Percentiles rank a stretch among this genome's conserved stretches.
These are phyloP conservation scores for Elsinoe necatrix DNA, from an alignment of 2,329 filamentous ascomycete genomes.

Conservation along the genomic window DNA sequence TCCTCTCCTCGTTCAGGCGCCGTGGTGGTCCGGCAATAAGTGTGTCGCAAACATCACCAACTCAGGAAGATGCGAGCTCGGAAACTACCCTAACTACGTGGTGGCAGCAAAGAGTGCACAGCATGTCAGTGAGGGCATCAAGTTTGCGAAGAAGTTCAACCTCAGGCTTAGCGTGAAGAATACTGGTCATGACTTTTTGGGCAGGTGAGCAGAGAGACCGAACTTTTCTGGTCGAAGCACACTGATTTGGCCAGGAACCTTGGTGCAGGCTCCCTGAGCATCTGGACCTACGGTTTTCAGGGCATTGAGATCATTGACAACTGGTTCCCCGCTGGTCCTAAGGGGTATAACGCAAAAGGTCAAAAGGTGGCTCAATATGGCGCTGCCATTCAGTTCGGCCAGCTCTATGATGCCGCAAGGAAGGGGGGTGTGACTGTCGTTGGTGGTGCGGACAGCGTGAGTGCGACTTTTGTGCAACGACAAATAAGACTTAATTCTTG, in stretches of 20 bases:
- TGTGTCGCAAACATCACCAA: conserved; percentile 8
- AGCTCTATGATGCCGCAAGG: conserved; percentile 10
- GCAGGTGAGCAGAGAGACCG: conserved; percentile 12
- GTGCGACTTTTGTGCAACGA: background rate
- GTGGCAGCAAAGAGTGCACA: conserved; percentile 18
- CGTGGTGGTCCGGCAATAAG: conserved; percentile 4
- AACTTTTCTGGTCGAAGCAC: background rate
- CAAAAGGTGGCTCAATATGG: conserved; percentile 7
- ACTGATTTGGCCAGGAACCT: background rate
- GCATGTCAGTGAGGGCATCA: conserved; percentile 19
- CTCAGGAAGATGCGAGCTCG: conserved; percentile 17
- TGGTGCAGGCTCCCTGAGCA: conserved; percentile 19
- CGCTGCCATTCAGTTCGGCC: background rate
- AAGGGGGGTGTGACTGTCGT: conserved; percentile 13
- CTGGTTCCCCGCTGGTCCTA: conserved; percentile 2
- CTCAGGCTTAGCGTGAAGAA: conserved; percentile 21
- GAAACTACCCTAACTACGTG: conserved; percentile 19
- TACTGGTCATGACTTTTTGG: conserved; percentile 23
- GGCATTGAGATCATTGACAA: conserved; percentile 16
- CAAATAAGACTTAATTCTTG: background rate
- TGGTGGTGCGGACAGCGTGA: conserved; percentile 13
- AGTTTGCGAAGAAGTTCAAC: conserved; percentile 21
- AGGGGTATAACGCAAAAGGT: background rate
- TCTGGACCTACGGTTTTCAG: conserved; percentile 23
- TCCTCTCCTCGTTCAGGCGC: conserved; percentile 6